Base-by-base conservation (phyloP, 116 monocot genomes). In the Dioscorea cayenensis region DNA sequence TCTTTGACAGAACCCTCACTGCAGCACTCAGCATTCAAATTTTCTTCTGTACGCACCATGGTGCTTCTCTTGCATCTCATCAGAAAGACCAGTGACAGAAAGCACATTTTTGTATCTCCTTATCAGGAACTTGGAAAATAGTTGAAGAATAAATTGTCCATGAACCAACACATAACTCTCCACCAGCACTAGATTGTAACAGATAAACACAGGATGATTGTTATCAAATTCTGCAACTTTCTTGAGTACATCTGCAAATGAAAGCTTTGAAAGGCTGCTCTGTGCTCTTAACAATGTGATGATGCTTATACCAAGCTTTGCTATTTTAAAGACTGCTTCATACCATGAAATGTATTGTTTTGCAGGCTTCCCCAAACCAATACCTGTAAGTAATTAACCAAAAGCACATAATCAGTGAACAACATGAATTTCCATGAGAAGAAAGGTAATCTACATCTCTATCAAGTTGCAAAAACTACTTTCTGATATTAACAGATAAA, bases 131-230 rank as follows among this genome's bases (percentile, higher is more conserved):
- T 94, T 94, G 63, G 88, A 78, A 86, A 99, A 99, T 49, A 86
- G 94, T 72, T 99, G 99, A 51, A 99, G 85, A 65, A 99, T 94
- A 64, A 99, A 94, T 68, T 99, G 99, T 32, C 94, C 99, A 77
- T 99, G 99, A 49, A 99, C 99, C n/a, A 94, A 90, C 61, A 91
- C 80, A 66, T 91, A 94, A 73, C 89, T 84, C 71, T 99, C 99
- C 21, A 99, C 91, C 3, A 78, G 65, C 65, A 72, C 76, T 65
- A 87, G 29, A 69, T 89, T 91, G 51, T 94, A 86, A 36, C 94
- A 99, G 77, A 94, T 91, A 77, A 81, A 83, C 64, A 85, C 81
- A 67, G 94, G 89, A 64, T 91, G 77, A 28, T 61, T 59, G 66
- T 89, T 89, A 1, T 82, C 73, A 79, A 93, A 91, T 32, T 90